Evolutionary conservation across 106 monocot genomes (phyloP), one percentile per base, ranked within the genome.

Genomic region (Dendrobium huoshanense): DNA sequence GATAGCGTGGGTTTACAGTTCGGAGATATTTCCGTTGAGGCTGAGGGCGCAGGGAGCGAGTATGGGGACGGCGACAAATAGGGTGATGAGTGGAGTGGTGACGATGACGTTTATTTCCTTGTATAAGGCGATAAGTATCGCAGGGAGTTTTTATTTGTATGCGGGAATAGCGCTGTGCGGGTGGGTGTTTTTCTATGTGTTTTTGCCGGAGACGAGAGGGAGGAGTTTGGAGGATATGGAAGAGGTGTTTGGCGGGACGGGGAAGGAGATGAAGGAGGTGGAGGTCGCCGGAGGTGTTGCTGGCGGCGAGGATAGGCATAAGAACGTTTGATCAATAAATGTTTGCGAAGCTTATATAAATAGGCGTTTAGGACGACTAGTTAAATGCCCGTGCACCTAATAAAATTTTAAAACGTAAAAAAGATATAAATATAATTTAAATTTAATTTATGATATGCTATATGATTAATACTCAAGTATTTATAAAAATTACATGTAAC

Each of bases 1-100:
- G 41, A 78, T 85, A 9, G 77, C 88, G 41, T 88, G 85, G 88
- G 88, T 88, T 16, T 88, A 88, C 64, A 88, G 80, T 70, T 85
- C 88, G 72, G 88, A 88, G 85, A 85, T 88, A 11, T 85, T 85
- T 65, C 88, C 88, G 6, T 55, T 83, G 55, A 58, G 85, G 74
- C 48, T 88, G 41, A 70, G 88, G 41, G 88, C 88, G 37, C 88
- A 85, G 59, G 88, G 88, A 9, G 76, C 77, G 47, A 82, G 80
- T 25, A 9, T 85, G 72, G 85, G 83, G n/a, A 61, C 77, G 7
- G 85, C 78, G 29, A 65, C 77, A 24, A 88, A 88, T 24, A 44
- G 88, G 42, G 44, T 83, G 27, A 75, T 73, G 17, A 88, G 88
- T 47, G 88, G 83, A 33, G 80, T 78, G 20, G 73, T 85, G 4